Conservation (phyloP, 1,284 basidiomycete genomes). For the Rhodotorula sp. region DNA sequence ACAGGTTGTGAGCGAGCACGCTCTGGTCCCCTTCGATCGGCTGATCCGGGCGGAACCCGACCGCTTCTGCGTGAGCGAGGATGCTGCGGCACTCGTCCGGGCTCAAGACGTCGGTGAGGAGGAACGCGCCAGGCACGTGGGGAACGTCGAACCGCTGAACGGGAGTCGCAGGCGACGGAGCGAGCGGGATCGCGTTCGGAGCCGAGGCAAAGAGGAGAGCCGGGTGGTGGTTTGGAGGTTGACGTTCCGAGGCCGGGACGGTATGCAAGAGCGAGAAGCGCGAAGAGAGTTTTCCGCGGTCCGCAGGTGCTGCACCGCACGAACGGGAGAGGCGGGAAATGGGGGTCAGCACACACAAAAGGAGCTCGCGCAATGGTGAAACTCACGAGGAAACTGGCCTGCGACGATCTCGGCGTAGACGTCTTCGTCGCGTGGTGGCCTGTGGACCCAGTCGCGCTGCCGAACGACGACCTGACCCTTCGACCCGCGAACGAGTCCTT, state of each 20-base stretch:
- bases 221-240: constrained; percentile 56
- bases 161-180: constrained; percentile 17
- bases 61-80: constrained; percentile 53
- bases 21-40: constrained; percentile 52
- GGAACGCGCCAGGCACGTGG: constrained; percentile 54
- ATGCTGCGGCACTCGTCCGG: constrained; percentile 55
- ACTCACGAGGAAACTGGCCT: constrained; percentile 16
- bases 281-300: constrained; percentile 11
- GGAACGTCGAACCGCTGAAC: constrained; percentile 49
- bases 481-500: constrained; percentile 20
- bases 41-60: constrained; percentile 57
- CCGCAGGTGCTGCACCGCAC: background rate
- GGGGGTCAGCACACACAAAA: background rate
- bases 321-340: no score
- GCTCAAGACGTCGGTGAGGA: constrained; percentile 57
- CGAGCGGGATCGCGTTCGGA: constrained; percentile 52
- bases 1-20: constrained; percentile 56
- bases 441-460: constrained; percentile 31
- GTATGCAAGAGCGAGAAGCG: constrained; percentile 43
- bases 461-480: constrained; percentile 27
- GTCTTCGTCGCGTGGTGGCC: constrained; percentile 15
- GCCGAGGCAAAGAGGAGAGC: constrained; percentile 55
- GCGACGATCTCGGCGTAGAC: constrained; percentile 24
- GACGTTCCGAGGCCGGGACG: constrained; percentile 52
- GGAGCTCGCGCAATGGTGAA: no score